A percentile compares a stretch with the other conserved stretches of the same genome.
These are phyloP conservation scores for Lomentospora prolificans DNA, from an alignment of 2,329 filamentous ascomycete genomes.

Conservation along the genomic window DNA sequence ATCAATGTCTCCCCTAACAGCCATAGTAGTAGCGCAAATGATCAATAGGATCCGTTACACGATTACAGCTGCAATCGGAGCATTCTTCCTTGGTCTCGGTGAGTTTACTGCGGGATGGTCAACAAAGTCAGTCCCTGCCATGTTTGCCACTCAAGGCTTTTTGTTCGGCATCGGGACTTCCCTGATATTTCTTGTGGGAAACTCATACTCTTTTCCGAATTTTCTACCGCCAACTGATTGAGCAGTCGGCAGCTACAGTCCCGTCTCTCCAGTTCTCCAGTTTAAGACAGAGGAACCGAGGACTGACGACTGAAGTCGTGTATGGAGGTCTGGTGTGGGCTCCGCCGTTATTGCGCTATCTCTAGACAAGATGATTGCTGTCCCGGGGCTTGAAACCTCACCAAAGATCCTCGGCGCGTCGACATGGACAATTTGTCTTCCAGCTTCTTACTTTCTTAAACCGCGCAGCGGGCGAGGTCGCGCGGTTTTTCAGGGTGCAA, in stretches of 20 bases:
- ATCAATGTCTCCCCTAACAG: slow-evolving; percentile 4
- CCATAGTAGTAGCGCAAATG: slow-evolving; percentile 18
- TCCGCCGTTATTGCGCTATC: slow-evolving; percentile 20
- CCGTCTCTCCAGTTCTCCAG: slow-evolving; percentile 17
- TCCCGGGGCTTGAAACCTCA: slow-evolving; percentile 17
- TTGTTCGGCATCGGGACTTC: slow-evolving; percentile 18
- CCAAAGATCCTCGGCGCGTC: slow-evolving; percentile 18
- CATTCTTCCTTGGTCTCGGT: slow-evolving; percentile 18
- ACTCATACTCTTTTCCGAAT: not conserved
- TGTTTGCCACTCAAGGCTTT: slow-evolving; percentile 18
- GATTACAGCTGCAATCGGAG: slow-evolving; percentile 15
- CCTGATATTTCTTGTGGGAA: slow-evolving; percentile 15
- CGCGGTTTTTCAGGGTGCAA: slow-evolving; percentile 14
- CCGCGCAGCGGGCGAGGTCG: slow-evolving; percentile 11
- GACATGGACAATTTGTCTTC: slow-evolving; percentile 20
- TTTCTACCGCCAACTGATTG: not conserved
- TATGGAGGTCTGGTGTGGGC: slow-evolving; percentile 19
- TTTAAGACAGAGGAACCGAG: slow-evolving; percentile 18
- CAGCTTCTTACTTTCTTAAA: slow-evolving; percentile 18
- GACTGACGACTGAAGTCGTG: slow-evolving; percentile 19
- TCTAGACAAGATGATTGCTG: slow-evolving; percentile 15
- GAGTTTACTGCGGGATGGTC: slow-evolving; percentile 20
- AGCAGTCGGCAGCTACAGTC: slow-evolving; percentile 16
- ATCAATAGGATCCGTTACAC: slow-evolving; percentile 17
- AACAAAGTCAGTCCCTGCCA: slow-evolving; percentile 15